phyloP scores from a whole-genome alignment of 371 early-diverging fungal species.

The Mortierella sp. region DNA sequence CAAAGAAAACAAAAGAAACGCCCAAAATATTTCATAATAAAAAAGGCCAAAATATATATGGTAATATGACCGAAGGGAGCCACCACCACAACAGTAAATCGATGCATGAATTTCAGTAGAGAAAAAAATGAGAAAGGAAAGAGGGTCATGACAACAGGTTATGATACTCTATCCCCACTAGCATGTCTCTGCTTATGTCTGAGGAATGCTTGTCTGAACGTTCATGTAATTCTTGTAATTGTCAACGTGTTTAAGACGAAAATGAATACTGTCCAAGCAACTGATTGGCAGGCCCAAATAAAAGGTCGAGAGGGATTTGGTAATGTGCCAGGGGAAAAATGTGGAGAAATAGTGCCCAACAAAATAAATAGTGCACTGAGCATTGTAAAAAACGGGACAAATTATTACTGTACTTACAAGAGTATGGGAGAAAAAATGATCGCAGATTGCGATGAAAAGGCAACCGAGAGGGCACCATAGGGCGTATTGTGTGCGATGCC shows the following conservation, averaged over 20 bases:
- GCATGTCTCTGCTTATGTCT: background rate
- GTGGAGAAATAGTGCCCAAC: slow-evolving; percentile 4
- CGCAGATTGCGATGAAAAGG: no score
- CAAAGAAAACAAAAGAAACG: background rate
- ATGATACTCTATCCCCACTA: background rate
- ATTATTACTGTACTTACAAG: no score
- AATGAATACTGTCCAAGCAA: background rate
- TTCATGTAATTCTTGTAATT: background rate
- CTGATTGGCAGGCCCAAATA: background rate
- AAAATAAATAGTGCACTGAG: background rate
- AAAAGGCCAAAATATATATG: background rate
- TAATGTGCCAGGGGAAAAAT: background rate
- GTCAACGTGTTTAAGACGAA: slow-evolving; percentile 5
- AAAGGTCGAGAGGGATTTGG: no score
- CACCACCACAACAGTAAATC: background rate
- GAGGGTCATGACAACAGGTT: background rate
- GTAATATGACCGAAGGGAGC: background rate
- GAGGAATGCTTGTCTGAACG: background rate
- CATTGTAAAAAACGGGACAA: background rate
- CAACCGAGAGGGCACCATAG: no score
- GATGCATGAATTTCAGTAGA: background rate
- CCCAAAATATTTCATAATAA: background rate
- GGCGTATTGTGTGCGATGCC: no score
- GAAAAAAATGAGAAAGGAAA: background rate
- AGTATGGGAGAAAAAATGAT: no score